Percentiles rank a stretch among this genome's conserved stretches.
Conservation (phyloP, 2,329 filamentous ascomycete species). For the Diaporthe aspalathi region DNA sequence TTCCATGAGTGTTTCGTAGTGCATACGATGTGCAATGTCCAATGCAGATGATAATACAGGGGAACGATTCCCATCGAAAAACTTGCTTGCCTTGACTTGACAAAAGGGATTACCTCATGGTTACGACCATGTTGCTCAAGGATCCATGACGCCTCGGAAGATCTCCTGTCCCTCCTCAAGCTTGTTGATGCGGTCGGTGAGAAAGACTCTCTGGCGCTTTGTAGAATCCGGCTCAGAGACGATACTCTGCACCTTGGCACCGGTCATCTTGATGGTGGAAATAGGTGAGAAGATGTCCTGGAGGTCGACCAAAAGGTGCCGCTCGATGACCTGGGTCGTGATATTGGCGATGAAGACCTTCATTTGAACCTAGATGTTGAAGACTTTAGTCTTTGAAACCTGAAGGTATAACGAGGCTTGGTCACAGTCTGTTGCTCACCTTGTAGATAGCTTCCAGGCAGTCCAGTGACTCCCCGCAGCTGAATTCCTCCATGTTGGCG, state of each 20-base stretch:
- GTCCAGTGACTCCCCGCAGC: conserved; percentile 10
- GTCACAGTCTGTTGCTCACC: neutral
- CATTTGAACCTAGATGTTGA: conserved; percentile 29
- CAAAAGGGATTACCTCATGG: too few relatives aligned
- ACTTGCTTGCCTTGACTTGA: too few relatives aligned
- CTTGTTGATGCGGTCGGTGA: conserved; percentile 13
- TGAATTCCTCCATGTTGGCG: conserved; percentile 27
- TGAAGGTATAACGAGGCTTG: too few relatives aligned
- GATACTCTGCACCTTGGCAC: conserved; percentile 3
- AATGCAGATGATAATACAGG: too few relatives aligned
- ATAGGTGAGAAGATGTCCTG: conserved; percentile 16
- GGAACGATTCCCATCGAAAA: too few relatives aligned
- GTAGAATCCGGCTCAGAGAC: conserved; percentile 1
- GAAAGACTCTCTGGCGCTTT: neutral
- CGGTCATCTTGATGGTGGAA: neutral
- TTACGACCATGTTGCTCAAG: neutral
- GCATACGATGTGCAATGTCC: too few relatives aligned
- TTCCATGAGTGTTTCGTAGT: too few relatives aligned
- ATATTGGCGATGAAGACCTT: conserved; percentile 31
- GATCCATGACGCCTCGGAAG: neutral
- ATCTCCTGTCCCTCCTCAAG: conserved; percentile 32
- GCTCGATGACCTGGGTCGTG: conserved; percentile 31
- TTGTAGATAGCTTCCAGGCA: conserved; percentile 31
- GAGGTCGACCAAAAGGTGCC: conserved; percentile 10
- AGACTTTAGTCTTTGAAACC: too few relatives aligned